Conservation (phyloP, 192 early-diverging fungal genomes). For the Mortierella claussenii region DNA sequence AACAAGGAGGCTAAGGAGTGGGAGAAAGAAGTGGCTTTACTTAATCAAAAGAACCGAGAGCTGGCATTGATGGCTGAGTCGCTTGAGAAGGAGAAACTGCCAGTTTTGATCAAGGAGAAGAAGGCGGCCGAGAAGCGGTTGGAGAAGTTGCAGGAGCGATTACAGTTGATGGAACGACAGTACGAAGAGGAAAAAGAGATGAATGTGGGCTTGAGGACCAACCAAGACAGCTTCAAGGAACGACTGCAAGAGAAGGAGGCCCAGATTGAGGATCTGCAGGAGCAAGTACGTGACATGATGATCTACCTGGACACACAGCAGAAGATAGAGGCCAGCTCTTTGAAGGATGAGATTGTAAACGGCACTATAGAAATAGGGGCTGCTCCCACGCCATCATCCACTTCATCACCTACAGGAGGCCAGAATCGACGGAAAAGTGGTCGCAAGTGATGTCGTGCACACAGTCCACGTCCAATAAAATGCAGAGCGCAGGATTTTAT, state of each 20-base stretch:
- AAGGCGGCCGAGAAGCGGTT: slow-evolving; percentile 65
- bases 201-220: slow-evolving; percentile 60
- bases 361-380: slow-evolving; percentile 35
- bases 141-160: slow-evolving; percentile 66
- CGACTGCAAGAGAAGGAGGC: slow-evolving; percentile 67
- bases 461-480: no score
- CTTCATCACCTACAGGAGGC: slow-evolving; percentile 12
- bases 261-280: slow-evolving; percentile 75
- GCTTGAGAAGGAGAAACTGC: slow-evolving; percentile 55
- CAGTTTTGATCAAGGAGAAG: slow-evolving; percentile 55
- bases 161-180: slow-evolving; percentile 63
- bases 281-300: slow-evolving; percentile 93
- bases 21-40: slow-evolving; percentile 43
- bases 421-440: slow-evolving; percentile 43
- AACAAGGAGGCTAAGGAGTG: slow-evolving; percentile 47
- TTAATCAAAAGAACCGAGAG: slow-evolving; percentile 43
- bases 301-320: slow-evolving; percentile 85
- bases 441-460: slow-evolving; percentile 17
- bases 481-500: no score
- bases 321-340: slow-evolving; percentile 61
- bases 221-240: slow-evolving; percentile 70
- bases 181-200: slow-evolving; percentile 80
- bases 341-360: slow-evolving; percentile 53
- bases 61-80: slow-evolving; percentile 18
- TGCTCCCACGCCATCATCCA: slow-evolving; percentile 2